Base-by-base conservation (phyloP, 306 rosid genomes). In the Vigna angularis region DNA sequence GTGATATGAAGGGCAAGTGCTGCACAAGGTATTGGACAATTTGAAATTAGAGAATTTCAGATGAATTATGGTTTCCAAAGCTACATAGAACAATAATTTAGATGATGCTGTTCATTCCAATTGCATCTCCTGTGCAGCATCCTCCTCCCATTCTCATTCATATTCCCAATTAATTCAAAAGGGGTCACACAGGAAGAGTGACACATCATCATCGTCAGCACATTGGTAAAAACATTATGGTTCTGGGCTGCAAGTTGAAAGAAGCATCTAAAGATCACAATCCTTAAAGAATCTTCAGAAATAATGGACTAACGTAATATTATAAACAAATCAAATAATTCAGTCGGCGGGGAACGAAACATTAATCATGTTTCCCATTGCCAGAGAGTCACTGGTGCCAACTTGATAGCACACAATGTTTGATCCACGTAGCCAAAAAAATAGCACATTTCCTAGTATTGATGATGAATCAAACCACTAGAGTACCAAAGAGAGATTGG, bases 331-430 rank as follows among this genome's bases (percentile, higher is more conserved):
- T 78, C 28, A 71, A 72, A 74, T 56, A 70, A 82, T 79, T 59
- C 30, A 70, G 76, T 49, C 36, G 45, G 65, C 34, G 12, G 49
- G 62, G 38, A 55, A 78, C 52, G 61, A 38, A 78, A 73, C 69
- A 81, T 73, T 45, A 51, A 72, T 45, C 79, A 55, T 49, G 78
- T 81, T 77, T 18, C 49, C 62, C 47, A 76, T 9, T 26, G 45
- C 78, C 44, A 65, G 74, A 20, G 66, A 30, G 61, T 63, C 66
- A 53, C 66, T 72, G 77, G 65, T 81, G 85, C 80, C 85, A 76
- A 53, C 74, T n/a, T 53, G 18, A 76, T 42, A 58, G 22, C 67
- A 64, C 79, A 32, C 71, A 12, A 57, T 55, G 67, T 17, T 7
- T 40, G 38, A 22, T 70, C 45, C n/a, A 22, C 18, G 5, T 13